Base-by-base conservation (phyloP, 2,329 filamentous ascomycete genomes). In the Botrytis deweyae region DNA sequence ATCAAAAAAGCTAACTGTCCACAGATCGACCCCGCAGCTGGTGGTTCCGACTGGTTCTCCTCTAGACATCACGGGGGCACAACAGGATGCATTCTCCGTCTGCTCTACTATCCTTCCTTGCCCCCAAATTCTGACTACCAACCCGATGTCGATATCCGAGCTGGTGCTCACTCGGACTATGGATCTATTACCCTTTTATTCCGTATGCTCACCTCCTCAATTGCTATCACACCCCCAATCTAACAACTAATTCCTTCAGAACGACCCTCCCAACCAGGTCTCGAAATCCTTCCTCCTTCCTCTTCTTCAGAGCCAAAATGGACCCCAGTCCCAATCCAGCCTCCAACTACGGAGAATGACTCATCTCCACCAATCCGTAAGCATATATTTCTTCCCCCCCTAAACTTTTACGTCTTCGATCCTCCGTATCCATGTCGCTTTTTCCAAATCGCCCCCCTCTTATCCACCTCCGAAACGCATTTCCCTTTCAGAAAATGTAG, bases 91-190 rank as follows among this genome's bases (percentile, higher is more conserved):
- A 81, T 78, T 20, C 74, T 81, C 14, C 90, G 93, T 44, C 86
- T 93, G 77, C 88, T 98, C 1, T 89, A 90, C 83, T 95, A 94
- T 82, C 92, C 92, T 9, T 81, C 80, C 58, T 82, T 89, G 78
- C 78, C 86, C 49, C 70, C 79, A 75, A 79, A 84, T 72, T 76
- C 82, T 63, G 80, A 83, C 69, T 85, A 85, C 78, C 79, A 85
- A 63, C 85, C 86, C 9, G 82, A 83, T 55, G 83, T 85, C 29
- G 93, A 95, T 79, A 89, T 98, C 75, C 91, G 95, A 42, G 95
- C 95, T 10, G 96, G 95, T 73, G 94, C 95, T 0, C 95, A 98
- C 82, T 95, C 92, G 7, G 95, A 98, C 84, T 80, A 97, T 83
- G 90, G 90, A 73, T 89, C 87, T 74, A 83, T 91, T 74, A 91